Evolutionary conservation across 148 eudicot species (phyloP).

Genomic region (Dianthus caryophyllus): DNA sequence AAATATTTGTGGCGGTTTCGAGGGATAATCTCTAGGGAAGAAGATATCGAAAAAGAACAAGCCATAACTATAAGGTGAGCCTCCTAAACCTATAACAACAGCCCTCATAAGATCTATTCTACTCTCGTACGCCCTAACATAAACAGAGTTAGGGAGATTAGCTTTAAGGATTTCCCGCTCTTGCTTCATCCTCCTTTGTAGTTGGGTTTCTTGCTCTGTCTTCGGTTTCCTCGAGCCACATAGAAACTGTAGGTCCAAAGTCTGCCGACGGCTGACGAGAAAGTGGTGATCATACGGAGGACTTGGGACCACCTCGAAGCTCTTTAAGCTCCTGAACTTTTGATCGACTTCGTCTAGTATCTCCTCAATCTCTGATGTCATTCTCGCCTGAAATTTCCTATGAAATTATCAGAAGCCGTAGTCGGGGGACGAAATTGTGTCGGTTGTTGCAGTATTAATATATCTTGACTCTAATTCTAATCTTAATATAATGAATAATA

Average conservation of each 20-base stretch:
- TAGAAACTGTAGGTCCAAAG: background rate
- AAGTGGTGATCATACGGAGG: constrained; percentile 22
- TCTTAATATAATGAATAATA: background rate
- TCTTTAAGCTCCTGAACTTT: constrained; percentile 13
- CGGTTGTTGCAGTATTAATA: background rate
- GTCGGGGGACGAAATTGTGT: background rate
- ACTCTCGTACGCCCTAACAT: constrained; percentile 17
- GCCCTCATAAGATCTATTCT: constrained; percentile 23
- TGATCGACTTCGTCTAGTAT: constrained; percentile 16
- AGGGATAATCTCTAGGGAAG: constrained; percentile 22
- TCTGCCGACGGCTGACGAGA: background rate
- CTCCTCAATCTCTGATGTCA: constrained; percentile 22
- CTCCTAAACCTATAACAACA: constrained; percentile 3
- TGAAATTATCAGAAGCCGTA: background rate
- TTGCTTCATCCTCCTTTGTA: constrained; percentile 5
- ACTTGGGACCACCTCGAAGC: constrained; percentile 5
- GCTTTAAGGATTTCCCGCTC: constrained; percentile 13
- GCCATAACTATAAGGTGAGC: constrained; percentile 15
- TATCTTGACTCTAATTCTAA: background rate
- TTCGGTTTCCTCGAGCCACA: background rate
- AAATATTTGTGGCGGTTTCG: constrained; percentile 10
- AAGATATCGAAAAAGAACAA: constrained; percentile 24
- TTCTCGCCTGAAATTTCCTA: background rate
- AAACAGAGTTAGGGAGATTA: constrained; percentile 19
- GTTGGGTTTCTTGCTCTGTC: background rate